Percentiles rank a stretch among this genome's conserved stretches.
Conservation (phyloP, 148 eudicot species). For the Silene uniflora region DNA sequence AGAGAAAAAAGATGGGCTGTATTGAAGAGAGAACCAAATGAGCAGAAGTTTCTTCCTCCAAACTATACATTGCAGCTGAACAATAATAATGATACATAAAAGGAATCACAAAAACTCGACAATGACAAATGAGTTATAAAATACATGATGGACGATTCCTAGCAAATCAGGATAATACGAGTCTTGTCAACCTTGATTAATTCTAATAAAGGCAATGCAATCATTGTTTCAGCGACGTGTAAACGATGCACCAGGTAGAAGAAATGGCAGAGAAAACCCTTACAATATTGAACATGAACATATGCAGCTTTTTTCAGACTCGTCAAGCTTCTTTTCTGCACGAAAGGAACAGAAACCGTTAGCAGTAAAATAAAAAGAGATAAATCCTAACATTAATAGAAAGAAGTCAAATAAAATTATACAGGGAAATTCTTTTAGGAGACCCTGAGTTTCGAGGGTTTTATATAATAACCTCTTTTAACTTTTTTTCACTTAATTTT, state of each 20-base stretch:
- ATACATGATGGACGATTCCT: slow-evolving; percentile 20
- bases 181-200: slow-evolving; percentile 5
- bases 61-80: slow-evolving; percentile 20
- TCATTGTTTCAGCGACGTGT: slow-evolving; percentile 12
- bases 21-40: neutral
- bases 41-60: neutral
- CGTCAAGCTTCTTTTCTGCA: slow-evolving; percentile 73
- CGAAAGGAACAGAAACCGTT: slow-evolving; percentile 13
- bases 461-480: no score
- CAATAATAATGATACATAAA: neutral
- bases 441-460: no score
- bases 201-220: neutral
- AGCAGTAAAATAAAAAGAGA: neutral
- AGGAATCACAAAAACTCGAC: neutral
- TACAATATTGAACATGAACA: slow-evolving; percentile 71
- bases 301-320: slow-evolving; percentile 37
- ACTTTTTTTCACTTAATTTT: no score
- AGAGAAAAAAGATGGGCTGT: neutral
- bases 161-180: slow-evolving; percentile 9
- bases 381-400: neutral
- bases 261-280: slow-evolving; percentile 20
- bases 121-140: slow-evolving; percentile 4
- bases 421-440: no score
- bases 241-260: slow-evolving; percentile 14
- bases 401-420: no score